Base-by-base conservation (phyloP, 805 yeast species). In the Metschnikowia colocasiae region DNA sequence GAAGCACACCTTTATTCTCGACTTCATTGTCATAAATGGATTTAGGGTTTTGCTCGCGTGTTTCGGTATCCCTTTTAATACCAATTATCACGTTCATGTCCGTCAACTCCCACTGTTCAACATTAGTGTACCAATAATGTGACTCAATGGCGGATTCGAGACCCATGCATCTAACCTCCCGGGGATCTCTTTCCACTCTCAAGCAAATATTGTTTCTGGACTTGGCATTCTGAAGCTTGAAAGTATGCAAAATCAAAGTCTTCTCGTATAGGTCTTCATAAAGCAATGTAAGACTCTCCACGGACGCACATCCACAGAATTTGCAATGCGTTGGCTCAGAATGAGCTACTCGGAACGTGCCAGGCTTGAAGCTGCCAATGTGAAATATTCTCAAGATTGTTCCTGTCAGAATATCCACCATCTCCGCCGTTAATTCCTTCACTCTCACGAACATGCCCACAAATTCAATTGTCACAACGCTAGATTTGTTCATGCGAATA, bases 161-260 rank as follows among this genome's bases (percentile, higher is more conserved):
- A 23, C 96, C 96, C 34, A 85, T 73, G 67, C 97, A 89, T 69
- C 96, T 79, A 32, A 87, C 87, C 66, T 89, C 97, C 58, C 95
- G 78, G 2, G 92, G 88, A 65, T 89, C 97, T 77, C 97, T 84
- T 65, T 89, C 97, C 33, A 87, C 95, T 64, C 96, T 79, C 46
- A 89, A 66, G 63, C 97, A 89, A 34, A 89, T 89, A 55, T 80
- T 83, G 47, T 80, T 85, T 58, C 86, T 85, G 8, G 95, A 89
- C 48, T 83, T 74, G 59, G 85, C 85, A 30, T 53, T 56, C 50
- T 83, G 87, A 39, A 83, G 79, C 37, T 79, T 79, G 58, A 81
- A 83, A 0, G 94, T 83, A 58, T 88, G 96, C 68, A 87, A 68
- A 6, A 85, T 81, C 43, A 87, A 63, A 7, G 80, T 76, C 4